Evolutionary conservation across 192 early-diverging fungal species (phyloP), one percentile per base, ranked within the genome.

Genomic region (Coemansia sp.): DNA sequence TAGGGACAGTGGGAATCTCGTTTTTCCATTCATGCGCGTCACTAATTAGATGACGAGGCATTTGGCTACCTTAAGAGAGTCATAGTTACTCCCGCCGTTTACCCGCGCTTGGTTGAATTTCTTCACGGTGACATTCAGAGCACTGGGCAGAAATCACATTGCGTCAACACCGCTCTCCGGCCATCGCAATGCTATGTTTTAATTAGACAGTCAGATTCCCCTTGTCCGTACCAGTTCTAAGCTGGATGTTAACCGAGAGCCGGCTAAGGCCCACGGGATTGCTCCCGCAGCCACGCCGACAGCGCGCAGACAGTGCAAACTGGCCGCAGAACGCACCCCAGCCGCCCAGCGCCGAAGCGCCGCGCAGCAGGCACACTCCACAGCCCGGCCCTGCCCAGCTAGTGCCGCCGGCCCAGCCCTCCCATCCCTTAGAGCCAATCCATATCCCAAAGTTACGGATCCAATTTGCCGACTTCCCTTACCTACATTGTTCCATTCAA

Each of bases 101-200:
- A 85, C 82, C 84, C 82, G 82, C 82, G 82, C 73, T 78, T 79
- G 58, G 64, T 80, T 81, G 83, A 85, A 85, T 85, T 84, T 86
- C 85, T 85, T 85, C 83, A 88, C 84, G 82, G 86, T 86, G 84
- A 88, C 84, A 88, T 88, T 85, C 80, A 85, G 87, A 87, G 87
- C 84, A 87, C 83, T 85, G 84, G 85, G 84, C 85, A 88, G 85
- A 85, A 87, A 86, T 84, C 84, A 87, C 86, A 85, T 87, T 87
- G 84, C 79, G 82, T 84, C 83, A 86, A 85, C 80, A 86, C 83
- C 81, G 80, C 62, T 79, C 80, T 80, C 73, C 79, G 84, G 82
- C 81, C 80, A 83, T 87, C 83, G 81, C 84, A 87, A 87, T 86
- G 86, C 82, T 88, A 88, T 88, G 82, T 88, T 88, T 88, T 88